A percentile compares a stretch with the other conserved stretches of the same genome.
phyloP scores from a whole-genome alignment of 192 early-diverging fungal genomes.

The Linderina pennispora region DNA sequence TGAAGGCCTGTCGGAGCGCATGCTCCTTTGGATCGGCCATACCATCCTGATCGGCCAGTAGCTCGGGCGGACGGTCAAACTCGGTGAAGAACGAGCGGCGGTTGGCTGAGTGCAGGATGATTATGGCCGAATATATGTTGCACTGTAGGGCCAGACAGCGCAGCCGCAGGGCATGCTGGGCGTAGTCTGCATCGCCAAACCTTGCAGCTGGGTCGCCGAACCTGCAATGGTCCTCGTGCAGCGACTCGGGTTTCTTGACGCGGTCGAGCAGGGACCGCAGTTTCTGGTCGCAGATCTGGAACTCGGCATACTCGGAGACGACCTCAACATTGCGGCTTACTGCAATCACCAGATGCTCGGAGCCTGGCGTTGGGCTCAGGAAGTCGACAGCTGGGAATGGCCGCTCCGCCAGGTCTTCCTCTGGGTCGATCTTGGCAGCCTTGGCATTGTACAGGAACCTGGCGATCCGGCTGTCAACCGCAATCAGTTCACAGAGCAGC shows the following conservation, averaged over 20 bases:
- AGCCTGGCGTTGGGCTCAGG: too few relatives aligned
- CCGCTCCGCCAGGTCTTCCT: too few relatives aligned
- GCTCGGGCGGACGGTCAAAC: background rate
- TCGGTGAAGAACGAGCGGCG: slow-evolving; percentile 31
- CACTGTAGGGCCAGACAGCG: slow-evolving; percentile 25
- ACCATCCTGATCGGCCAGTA: background rate
- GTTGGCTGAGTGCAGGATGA: slow-evolving; percentile 27
- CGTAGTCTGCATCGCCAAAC: slow-evolving; percentile 17
- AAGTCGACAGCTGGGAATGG: slow-evolving; percentile 45
- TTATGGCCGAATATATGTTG: slow-evolving; percentile 7
- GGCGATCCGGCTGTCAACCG: slow-evolving; percentile 33
- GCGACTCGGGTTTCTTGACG: too few relatives aligned
- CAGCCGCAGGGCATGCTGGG: slow-evolving; percentile 10
- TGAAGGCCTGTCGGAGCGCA: too few relatives aligned
- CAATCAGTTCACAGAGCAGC: slow-evolving; percentile 43
- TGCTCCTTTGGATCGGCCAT: background rate
- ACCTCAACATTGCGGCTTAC: too few relatives aligned
- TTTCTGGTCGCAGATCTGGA: too few relatives aligned
- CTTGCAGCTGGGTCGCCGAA: too few relatives aligned
- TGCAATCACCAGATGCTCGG: too few relatives aligned
- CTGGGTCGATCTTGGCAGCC: slow-evolving; percentile 21
- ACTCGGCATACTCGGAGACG: too few relatives aligned
- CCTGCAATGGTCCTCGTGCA: too few relatives aligned
- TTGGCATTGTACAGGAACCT: slow-evolving; percentile 38
- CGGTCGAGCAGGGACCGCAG: too few relatives aligned